phyloP scores from a whole-genome alignment of 768 basidiomycete species.

The Leccinum barrowsii region DNA sequence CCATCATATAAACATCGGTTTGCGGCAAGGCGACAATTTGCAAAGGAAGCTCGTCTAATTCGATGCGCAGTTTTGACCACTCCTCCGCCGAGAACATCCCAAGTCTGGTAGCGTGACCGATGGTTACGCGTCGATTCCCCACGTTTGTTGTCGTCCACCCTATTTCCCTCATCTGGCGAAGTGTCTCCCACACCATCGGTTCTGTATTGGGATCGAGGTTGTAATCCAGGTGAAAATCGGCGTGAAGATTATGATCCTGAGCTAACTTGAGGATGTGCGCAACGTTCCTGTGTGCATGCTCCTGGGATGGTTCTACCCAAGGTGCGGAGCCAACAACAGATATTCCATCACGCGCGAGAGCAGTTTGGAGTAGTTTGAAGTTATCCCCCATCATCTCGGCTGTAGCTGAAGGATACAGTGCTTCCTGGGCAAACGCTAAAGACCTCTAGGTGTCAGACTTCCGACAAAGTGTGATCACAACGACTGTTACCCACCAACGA shows the following conservation, averaged over 20 bases:
- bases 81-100: conserved; percentile 45
- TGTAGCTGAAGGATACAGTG: conserved; percentile 40
- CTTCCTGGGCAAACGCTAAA: conserved; percentile 60
- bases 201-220: conserved; percentile 50
- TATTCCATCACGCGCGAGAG: conserved; percentile 39
- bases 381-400: conserved; percentile 41
- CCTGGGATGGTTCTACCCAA: conserved; percentile 52
- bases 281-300: conserved; percentile 52
- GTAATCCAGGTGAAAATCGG: conserved; percentile 69
- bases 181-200: conserved; percentile 55
- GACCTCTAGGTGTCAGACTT: not conserved
- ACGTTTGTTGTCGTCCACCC: conserved; percentile 24
- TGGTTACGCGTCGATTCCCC: conserved; percentile 41
- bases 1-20: conserved; percentile 70
- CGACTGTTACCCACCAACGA: conserved; percentile 42
- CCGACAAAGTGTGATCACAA: not conserved
- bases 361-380: conserved; percentile 41
- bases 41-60: conserved; percentile 42
- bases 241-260: conserved; percentile 33
- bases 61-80: conserved; percentile 41
- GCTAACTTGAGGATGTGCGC: conserved; percentile 49
- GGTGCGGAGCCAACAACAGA: conserved; percentile 61
- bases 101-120: conserved; percentile 61
- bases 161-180: conserved; percentile 37
- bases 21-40: conserved; percentile 57